A percentile compares a stretch with the other conserved stretches of the same genome.
phyloP scores from a whole-genome alignment of 192 early-diverging fungal genomes.

The Coemansia furcata region DNA sequence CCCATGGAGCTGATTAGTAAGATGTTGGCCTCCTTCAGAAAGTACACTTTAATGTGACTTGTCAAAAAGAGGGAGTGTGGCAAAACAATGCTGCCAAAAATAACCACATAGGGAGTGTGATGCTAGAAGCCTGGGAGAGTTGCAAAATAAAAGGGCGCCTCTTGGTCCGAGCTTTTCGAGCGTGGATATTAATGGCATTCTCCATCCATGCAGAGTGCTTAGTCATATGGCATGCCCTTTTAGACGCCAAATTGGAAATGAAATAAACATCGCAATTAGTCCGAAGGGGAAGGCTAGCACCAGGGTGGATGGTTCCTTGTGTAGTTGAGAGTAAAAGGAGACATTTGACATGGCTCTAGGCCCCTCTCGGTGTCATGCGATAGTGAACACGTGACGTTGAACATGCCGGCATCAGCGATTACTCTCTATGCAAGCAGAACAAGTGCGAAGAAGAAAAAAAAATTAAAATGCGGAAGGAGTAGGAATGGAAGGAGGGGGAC shows the following conservation, averaged over 20 bases:
- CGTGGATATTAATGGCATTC: conserved; percentile 2
- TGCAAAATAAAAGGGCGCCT: background rate
- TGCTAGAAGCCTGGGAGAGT: conserved; percentile 8
- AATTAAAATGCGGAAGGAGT: background rate
- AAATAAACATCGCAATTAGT: conserved; percentile 37
- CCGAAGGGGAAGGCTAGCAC: background rate
- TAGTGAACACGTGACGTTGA: background rate
- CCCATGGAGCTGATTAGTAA: background rate
- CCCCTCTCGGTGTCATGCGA: no score
- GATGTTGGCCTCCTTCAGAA: background rate
- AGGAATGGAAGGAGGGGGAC: background rate
- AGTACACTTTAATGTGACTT: background rate
- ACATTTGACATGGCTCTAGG: background rate
- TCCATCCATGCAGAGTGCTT: background rate
- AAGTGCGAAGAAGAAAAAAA: background rate
- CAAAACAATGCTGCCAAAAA: conserved; percentile 7
- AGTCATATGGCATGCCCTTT: background rate
- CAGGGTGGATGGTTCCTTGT: background rate
- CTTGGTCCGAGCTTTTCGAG: background rate
- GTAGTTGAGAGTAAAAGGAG: background rate
- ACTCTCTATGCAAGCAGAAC: background rate
- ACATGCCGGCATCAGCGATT: conserved; percentile 1
- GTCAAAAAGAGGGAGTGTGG: background rate
- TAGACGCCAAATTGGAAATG: background rate
- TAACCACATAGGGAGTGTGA: background rate